Conservation (phyloP, 208 protist species). For the Leishmania aethiopica region DNA sequence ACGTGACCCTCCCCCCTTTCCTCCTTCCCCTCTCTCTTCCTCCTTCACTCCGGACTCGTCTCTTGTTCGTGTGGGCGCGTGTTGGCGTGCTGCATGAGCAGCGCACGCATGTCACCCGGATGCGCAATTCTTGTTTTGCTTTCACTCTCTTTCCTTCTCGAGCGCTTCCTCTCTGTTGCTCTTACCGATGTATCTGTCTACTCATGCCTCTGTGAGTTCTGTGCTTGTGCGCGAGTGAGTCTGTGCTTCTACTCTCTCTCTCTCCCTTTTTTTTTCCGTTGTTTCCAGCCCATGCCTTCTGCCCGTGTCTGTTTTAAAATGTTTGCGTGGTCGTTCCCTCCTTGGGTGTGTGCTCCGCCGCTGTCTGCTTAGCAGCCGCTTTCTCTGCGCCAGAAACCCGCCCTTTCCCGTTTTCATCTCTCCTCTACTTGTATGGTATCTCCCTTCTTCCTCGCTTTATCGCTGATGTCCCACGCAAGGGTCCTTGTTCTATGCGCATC, state of each 20-base stretch:
- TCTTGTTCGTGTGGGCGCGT: background rate
- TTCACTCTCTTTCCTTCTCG: background rate
- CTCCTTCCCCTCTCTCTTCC: background rate
- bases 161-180: background rate
- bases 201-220: background rate
- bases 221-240: background rate
- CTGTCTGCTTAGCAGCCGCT: background rate
- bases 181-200: background rate
- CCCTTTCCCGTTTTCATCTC: background rate
- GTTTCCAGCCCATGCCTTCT: background rate
- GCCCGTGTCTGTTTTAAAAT: background rate
- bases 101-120: background rate
- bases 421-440: background rate
- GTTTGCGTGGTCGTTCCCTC: background rate
- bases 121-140: background rate
- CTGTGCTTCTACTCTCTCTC: background rate
- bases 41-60: background rate
- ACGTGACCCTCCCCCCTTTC: background rate
- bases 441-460: background rate
- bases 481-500: background rate
- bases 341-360: background rate
- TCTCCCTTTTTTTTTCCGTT: background rate
- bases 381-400: background rate
- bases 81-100: background rate
- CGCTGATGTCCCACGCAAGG: background rate